Evolutionary conservation across 345 rosid genomes (phyloP), one percentile per base, ranked within the genome.

Genomic region (Corchorus capsularis): DNA sequence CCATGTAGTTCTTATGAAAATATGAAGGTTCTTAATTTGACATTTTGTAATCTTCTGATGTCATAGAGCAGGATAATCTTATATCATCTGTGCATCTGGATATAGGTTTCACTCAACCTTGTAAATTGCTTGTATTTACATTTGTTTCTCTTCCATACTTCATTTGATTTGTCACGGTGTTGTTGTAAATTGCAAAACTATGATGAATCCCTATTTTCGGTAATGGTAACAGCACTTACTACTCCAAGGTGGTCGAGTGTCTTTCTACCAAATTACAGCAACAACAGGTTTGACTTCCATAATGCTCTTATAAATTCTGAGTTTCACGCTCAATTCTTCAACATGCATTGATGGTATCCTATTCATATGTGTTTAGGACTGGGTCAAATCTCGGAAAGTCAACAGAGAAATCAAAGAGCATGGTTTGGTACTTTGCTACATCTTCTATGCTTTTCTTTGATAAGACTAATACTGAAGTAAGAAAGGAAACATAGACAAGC

Each of bases 251-350:
- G 69, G 82, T 71, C 35, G 83, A 84, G 63, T 90, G 88, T 69
- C 72, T 85, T 63, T 68, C 65, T 54, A 63, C 76, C 82, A 83
- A 88, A 79, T 82, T 88, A 56, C 87, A 83, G 85, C 80, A 85
- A 63, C 98, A 86, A 57, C 84, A 87, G 94, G 96, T 89, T 74
- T 72, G 67, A 73, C 55, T 73, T 22, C 56, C 20, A 34, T 55
- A 78, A 9, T 50, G 74, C 59, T 50, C 63, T 27, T 46, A 37
- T 70, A 61, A 60, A 60, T 79, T 63, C n/a, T 39, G 45, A 72
- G 22, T 27, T 75, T 50, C 2, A 1, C 9, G 14, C 32, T 6
- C 34, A 8, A 64, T 53, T 53, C 27, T 14, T 50, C 70, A 53
- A 60, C 75, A 62, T 67, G 75, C 60, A 68, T 32, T 66, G 62